Evolutionary conservation across 148 eudicot species (phyloP).

Genomic region (Silene latifolia): DNA sequence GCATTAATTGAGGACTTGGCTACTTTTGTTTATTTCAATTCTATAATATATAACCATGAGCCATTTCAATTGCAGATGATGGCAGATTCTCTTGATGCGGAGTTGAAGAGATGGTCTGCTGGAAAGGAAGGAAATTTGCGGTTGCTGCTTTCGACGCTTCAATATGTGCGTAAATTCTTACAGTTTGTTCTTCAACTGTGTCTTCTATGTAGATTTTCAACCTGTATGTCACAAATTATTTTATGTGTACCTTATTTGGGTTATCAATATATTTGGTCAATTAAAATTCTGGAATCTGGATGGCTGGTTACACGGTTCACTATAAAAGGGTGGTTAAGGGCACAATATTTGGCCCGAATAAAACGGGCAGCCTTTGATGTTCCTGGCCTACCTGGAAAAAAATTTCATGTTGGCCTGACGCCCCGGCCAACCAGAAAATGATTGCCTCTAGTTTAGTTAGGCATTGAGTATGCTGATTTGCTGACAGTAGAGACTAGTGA

Average conservation of each 20-base stretch:
- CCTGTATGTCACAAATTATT: background rate
- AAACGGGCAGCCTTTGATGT: background rate
- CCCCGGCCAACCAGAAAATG: too few species aligned
- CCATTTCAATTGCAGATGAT: slow-evolving; percentile 56
- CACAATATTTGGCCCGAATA: background rate
- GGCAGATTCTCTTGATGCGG: slow-evolving; percentile 73
- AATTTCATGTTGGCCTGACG: too few species aligned
- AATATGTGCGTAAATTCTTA: slow-evolving; percentile 59
- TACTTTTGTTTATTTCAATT: slow-evolving; percentile 5
- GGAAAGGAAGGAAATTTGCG: slow-evolving; percentile 97
- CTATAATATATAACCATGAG: slow-evolving; percentile 15
- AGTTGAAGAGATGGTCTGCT: slow-evolving; percentile 85
- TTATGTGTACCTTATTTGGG: background rate
- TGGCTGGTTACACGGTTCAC: background rate
- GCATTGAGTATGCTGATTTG: too few species aligned
- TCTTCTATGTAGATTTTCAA: background rate
- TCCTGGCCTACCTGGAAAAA: background rate
- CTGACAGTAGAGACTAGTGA: background rate
- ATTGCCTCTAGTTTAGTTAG: background rate
- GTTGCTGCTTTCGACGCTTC: slow-evolving; percentile 88
- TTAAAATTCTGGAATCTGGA: background rate
- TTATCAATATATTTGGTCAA: background rate
- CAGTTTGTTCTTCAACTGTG: background rate
- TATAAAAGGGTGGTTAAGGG: background rate
- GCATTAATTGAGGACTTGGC: background rate